A percentile compares a stretch with the other conserved stretches of the same genome.
These are phyloP conservation scores for Macrolepiota albuminosa DNA, from an alignment of 768 basidiomycete genomes.

Conservation along the genomic window DNA sequence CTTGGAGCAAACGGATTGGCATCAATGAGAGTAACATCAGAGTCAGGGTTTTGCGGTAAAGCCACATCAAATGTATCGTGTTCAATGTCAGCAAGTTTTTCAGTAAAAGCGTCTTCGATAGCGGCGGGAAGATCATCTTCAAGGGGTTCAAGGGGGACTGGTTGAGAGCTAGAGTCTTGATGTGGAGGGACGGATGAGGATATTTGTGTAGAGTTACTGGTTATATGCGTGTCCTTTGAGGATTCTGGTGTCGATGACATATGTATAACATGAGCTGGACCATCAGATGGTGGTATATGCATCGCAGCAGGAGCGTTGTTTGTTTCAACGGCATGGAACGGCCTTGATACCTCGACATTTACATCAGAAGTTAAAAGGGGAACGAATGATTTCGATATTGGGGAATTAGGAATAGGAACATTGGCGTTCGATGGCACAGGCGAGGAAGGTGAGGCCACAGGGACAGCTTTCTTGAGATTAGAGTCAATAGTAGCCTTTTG, in stretches of 20 bases:
- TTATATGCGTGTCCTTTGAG: background rate
- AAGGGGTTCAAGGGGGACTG: too few relatives aligned
- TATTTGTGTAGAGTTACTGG: background rate
- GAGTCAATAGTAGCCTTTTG: slow-evolving; percentile 4
- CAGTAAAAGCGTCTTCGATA: background rate
- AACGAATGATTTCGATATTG: background rate
- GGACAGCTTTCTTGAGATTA: background rate
- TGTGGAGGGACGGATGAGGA: background rate
- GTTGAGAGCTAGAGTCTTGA: background rate
- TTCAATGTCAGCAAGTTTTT: background rate
- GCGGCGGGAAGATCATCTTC: background rate
- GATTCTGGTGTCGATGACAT: background rate
- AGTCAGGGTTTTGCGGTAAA: background rate
- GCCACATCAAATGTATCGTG: background rate
- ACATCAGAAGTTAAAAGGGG: background rate
- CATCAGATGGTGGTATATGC: background rate
- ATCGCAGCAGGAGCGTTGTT: background rate
- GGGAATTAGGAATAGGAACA: background rate
- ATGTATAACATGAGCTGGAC: background rate
- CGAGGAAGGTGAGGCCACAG: background rate
- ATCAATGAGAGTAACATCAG: background rate
- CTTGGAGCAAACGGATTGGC: background rate
- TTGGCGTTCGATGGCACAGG: background rate
- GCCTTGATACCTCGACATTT: background rate
- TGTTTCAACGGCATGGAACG: background rate